Evolutionary conservation across 148 eudicot genomes (phyloP), one percentile per base, ranked within the genome.

Genomic region (Polygonum maritimum): DNA sequence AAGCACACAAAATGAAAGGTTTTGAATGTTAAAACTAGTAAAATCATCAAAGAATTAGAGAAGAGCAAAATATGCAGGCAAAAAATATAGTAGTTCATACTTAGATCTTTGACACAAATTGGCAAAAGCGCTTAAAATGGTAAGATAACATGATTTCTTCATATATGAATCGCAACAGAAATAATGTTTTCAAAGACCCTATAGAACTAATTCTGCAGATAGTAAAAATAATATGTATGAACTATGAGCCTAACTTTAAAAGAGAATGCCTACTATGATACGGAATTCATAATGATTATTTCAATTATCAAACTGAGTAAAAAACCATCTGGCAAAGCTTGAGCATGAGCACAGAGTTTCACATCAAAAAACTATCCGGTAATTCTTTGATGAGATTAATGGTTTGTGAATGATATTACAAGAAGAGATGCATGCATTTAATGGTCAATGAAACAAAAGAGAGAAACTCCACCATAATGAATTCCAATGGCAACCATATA

Each of bases 381-480:
- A n/a, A n/a, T n/a, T n/a, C n/a, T n/a, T n/a, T n/a, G 71, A 65
- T 44, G 36, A 65, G 36, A 58, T 3, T 62, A 3, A 44, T 65
- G 71, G 44, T 65, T 35, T 65, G 71, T 65, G 71, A 65, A 65
- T 65, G 71, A 65, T 65, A 65, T 65, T 65, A 36, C 71, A 65
- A 36, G 71, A 65, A 65, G 44, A 65, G 44, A 65, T 35, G 2
- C 71, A 65, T 65, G 71, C n/a, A 65, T 22, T 65, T 19, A 65
- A 36, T 33, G 71, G 71, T 65, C 71, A 65, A 65, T 65, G 71
- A 36, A 65, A 36, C 35, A 65, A 35, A 65, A 33, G 41, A 62
- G 69, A 62, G 39, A 62, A 57, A 10, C 12, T 39, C 69, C 69
- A 62, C 69, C 69, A 62, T 31, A 62, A 62, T 62, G 39, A 62